Evolutionary conservation across 1,284 basidiomycete species (phyloP).

Genomic region (Rhodotorula glutinis): DNA sequence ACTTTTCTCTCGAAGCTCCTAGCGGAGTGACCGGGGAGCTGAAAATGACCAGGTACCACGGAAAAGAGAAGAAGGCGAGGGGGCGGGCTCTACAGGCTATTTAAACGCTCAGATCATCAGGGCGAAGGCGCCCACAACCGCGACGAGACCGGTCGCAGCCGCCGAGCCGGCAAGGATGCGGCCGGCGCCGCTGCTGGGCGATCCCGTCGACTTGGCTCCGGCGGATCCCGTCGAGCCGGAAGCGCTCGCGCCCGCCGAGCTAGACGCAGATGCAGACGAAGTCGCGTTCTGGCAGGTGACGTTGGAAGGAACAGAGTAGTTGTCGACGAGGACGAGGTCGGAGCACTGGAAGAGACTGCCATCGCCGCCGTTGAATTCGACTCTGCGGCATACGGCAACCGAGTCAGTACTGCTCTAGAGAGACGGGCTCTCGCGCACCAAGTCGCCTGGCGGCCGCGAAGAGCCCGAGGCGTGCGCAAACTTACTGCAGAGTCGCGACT

Average conservation of each 20-base stretch:
- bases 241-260: slow-evolving; percentile 16
- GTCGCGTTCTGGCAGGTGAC: slow-evolving; percentile 52
- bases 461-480: slow-evolving; percentile 26
- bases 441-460: no score
- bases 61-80: not conserved
- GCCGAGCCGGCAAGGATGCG: not conserved
- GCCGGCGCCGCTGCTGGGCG: slow-evolving; percentile 1
- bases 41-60: no score
- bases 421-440: no score
- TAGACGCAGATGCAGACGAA: not conserved
- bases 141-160: not conserved
- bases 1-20: no score
- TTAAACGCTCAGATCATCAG: not conserved
- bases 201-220: not conserved
- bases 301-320: slow-evolving; percentile 52
- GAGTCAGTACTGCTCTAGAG: not conserved
- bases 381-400: slow-evolving; percentile 48
- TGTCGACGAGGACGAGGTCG: slow-evolving; percentile 61
- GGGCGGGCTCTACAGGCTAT: not conserved
- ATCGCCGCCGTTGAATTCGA: slow-evolving; percentile 64
- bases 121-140: not conserved
- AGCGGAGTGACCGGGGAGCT: no score
- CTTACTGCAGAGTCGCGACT: slow-evolving; percentile 33
- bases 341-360: slow-evolving; percentile 47
- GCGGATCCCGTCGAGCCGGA: not conserved